Conservation (phyloP, 1,139 yeast species). For the Suhomyces maxii region DNA sequence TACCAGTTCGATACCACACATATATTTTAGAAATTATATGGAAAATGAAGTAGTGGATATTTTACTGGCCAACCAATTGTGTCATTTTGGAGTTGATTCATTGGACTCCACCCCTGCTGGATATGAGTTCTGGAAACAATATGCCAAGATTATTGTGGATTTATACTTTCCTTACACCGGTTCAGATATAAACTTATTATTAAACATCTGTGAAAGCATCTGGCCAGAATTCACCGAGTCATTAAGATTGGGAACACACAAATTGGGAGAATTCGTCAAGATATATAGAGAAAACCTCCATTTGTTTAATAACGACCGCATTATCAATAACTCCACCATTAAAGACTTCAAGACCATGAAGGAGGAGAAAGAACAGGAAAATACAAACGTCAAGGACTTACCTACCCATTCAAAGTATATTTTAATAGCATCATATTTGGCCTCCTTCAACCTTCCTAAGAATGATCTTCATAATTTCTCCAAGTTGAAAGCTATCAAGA, state of each 20-base stretch:
- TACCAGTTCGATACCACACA: conserved; percentile 50
- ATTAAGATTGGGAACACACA: conserved; percentile 30
- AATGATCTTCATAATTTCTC: conserved; percentile 63
- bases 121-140: conserved; percentile 47
- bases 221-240: conserved; percentile 57
- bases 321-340: conserved; percentile 37
- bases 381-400: conserved; percentile 36
- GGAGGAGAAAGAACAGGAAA: conserved; percentile 20
- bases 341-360: conserved; percentile 26
- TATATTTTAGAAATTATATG: conserved; percentile 49
- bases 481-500: conserved; percentile 50
- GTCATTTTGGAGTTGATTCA: conserved; percentile 22
- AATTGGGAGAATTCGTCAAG: conserved; percentile 42
- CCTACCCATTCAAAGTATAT: conserved; percentile 61
- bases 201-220: conserved; percentile 41
- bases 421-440: conserved; percentile 67
- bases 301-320: conserved; percentile 42
- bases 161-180: conserved; percentile 55
- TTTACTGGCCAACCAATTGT: conserved; percentile 27
- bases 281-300: conserved; percentile 46
- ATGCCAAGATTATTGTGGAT: conserved; percentile 51
- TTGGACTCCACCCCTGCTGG: conserved; percentile 19
- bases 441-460: conserved; percentile 63
- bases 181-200: conserved; percentile 46
- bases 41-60: conserved; percentile 42